Evolutionary conservation across 352 stramenopile species (phyloP), one percentile per base, ranked within the genome.

Genomic region (Phytopythium oedochilum): DNA sequence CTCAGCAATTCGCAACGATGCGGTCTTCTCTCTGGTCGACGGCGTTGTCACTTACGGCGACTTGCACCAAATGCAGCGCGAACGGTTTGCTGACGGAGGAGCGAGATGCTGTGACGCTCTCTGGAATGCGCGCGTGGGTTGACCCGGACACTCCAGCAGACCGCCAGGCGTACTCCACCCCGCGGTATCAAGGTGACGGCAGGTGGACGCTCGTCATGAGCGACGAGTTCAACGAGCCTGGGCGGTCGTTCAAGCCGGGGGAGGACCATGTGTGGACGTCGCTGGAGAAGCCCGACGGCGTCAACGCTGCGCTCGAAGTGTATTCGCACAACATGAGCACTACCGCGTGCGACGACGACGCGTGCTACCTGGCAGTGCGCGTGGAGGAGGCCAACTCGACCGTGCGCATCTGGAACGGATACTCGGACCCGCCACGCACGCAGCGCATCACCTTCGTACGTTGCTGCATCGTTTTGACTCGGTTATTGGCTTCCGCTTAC

Each of bases 191-290:
- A 23, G 69, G 70, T 5, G 74, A 97, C 52, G 70, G 63, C 31
- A 60, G 75, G 31, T 91, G 78, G 74, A 47, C 86, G n/a, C 60
- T 97, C 0, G 81, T 96, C 15, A 98, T 97, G 87, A 97, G 88
- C 44, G 95, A 98, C 70, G 95, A 98, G 63, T 98, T 98, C 61
- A 86, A 98, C 61, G 71, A 67, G 49, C 75, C 88, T 3, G 78
- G 72, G 28, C 68, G 94, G 15, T 79, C 54, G 10, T 98, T 98
- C 70, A 55, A 65, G 38, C 88, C 97, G 55, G 94, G 92, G 35
- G 59, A 78, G 9, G 94, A 98, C 70, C 88, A 93, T 17, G 66
- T 87, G 32, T 98, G 92, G 92, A 97, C 89, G 14, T 89, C 92
- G 1, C 81, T 96, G 53, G 75, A 98, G 53, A 97, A 97, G 59